Base-by-base conservation (phyloP, 306 rosid species). In the Prunus kanzakura region DNA sequence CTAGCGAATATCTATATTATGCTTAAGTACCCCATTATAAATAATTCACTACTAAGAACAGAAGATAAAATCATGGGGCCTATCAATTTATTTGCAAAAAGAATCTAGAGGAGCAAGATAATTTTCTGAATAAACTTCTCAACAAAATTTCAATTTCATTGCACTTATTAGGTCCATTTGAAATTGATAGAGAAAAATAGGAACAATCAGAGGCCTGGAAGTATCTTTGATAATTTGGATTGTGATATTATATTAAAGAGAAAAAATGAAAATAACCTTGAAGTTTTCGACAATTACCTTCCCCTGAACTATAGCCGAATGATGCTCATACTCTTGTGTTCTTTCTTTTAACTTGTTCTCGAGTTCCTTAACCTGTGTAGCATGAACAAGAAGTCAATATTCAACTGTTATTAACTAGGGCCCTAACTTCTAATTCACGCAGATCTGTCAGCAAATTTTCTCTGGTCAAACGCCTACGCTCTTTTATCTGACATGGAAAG, bases 351-450 rank as follows among this genome's bases (percentile, higher is more conserved):
- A 64, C 60, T 63, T 64, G 72, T 78, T 63, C 60, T 71, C 77
- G 43, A 63, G 77, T 30, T 71, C 82, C 73, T 46, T 77, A 11
- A 71, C 57, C 82, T 71, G 72, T 12, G 63, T 61, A 51, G 76
- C 20, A 51, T 70, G 30, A 64, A 19, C 27, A 71, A 19, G 35
- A 67, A 45, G 68, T 38, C 35, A 63, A 27, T 43, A 19, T 52
- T 50, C 67, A 55, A 71, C 65, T 4, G 11, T 57, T 54, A 11
- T 20, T 68, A 19, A 32, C 38, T 64, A 51, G 54, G 29, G 54
- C 23, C n/a, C 35, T 15, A 69, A 47, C 58, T 46, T 46, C 41
- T 67, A 35, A 41, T 67, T 14, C 13, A 69, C 20, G 13, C 43
- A 47, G 43, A 8, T 25, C 23, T 14, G 35, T 49, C 45, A 4